Base-by-base conservation (phyloP, 2,329 filamentous ascomycete species). In the Cadophora sp. region DNA sequence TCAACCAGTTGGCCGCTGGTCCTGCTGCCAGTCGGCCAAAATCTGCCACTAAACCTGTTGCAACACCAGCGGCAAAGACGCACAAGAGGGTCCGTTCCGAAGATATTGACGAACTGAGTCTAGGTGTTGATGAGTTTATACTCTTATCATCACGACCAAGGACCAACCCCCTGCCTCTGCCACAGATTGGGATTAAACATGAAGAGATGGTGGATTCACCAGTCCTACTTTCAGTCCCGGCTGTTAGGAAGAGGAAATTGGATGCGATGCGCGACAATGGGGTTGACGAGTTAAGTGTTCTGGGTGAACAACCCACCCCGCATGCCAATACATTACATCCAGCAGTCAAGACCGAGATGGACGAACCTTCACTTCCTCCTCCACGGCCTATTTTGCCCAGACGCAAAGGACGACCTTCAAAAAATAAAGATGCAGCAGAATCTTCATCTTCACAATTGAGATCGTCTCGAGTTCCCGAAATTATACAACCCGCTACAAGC, bases 101-200 rank as follows among this genome's bases (percentile, higher is more conserved):
- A 24, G 75, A 75, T 19, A 34, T 73, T n/a, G 76, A 77, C 50
- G 76, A 77, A 61, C 68, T 77, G 11, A 76, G 74, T 63, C 64
- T 76, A 24, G 68, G 50, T 3, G 59, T 65, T 14, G 71, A 75
- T n/a, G 74, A 73, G 6, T 69, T 74, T 63, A 43, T 74, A 16
- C 53, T 74, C 7, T 50, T 75, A 5, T 72, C 70, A 14, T 73
- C 76, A 3, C 61, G 55, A 19, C 66, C 69, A 29, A 71, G 67
- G 46, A 56, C 55, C 7, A 67, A 66, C 12, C 46, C 59, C 11
- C 65, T 65, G 12, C 37, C 68, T 12, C 51, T 66, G 8, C 62
- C 62, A 11, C 60, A 69, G 3, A 53, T 67, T 4, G 67, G 63
- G 16, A 56, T 73, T 19, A 74, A 73, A 29, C 69, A 66, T 7